These are phyloP conservation scores for Barbarea vulgaris DNA, from an alignment of 345 rosid genomes.

Conservation along the genomic window DNA sequence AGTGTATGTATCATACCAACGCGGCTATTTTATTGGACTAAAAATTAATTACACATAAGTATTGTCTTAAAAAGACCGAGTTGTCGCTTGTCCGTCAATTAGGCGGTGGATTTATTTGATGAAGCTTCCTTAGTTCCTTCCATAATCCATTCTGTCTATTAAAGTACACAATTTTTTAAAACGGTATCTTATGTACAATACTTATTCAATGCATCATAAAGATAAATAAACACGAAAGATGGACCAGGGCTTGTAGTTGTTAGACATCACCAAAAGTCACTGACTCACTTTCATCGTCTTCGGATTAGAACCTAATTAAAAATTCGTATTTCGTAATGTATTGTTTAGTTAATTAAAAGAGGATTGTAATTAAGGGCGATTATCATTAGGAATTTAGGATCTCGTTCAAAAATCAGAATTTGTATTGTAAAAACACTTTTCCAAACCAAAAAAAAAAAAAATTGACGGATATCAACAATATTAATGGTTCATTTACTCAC, in stretches of 20 bases:
- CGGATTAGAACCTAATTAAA: not conserved
- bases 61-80: not conserved
- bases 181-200: not conserved
- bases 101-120: not conserved
- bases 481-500: too few species aligned
- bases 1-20: not conserved
- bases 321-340: not conserved
- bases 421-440: too few species aligned
- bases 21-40: not conserved
- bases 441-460: too few species aligned
- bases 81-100: not conserved
- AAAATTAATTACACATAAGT: not conserved
- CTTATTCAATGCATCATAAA: not conserved
- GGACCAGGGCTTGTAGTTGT: not conserved
- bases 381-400: too few species aligned
- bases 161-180: not conserved
- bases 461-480: too few species aligned
- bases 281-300: not conserved
- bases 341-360: not conserved
- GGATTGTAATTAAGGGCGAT: not conserved
- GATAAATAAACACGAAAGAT: not conserved
- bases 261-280: not conserved
- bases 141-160: not conserved
- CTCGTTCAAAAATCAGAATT: too few species aligned
- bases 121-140: not conserved